Evolutionary conservation across 805 yeast genomes (phyloP).

Genomic region (Myxozyma mucilagina): DNA sequence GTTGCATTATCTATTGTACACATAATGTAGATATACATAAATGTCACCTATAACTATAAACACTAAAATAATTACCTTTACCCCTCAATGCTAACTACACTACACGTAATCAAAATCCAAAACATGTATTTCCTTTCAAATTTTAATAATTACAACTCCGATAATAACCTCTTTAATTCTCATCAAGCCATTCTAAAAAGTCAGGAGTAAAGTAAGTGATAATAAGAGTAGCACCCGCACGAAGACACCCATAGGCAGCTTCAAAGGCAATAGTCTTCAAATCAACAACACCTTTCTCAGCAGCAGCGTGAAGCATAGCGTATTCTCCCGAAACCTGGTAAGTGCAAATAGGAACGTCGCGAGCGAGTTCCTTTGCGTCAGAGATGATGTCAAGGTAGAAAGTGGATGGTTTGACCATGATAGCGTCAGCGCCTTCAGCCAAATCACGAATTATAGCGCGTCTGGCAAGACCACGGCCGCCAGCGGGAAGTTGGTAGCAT

Average conservation of each 20-base stretch:
- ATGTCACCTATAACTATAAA: not conserved
- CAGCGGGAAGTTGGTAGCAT: slow-evolving; percentile 89
- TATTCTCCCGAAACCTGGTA: slow-evolving; percentile 97
- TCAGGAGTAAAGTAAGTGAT: slow-evolving; percentile 95
- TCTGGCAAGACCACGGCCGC: slow-evolving; percentile 90
- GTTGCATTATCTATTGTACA: not conserved
- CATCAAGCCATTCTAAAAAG: slow-evolving; percentile 85
- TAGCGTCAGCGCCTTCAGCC: slow-evolving; percentile 91
- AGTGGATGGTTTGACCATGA: slow-evolving; percentile 94
- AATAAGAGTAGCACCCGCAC: slow-evolving; percentile 94
- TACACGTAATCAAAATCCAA: not conserved
- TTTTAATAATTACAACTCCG: not conserved
- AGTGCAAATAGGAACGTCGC: slow-evolving; percentile 85
- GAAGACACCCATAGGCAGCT: slow-evolving; percentile 82
- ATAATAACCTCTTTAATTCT: slow-evolving; percentile 11
- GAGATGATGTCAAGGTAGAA: slow-evolving; percentile 88
- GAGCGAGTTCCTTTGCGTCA: slow-evolving; percentile 81
- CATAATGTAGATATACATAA: not conserved
- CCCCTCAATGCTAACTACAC: not conserved
- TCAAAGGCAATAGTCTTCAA: slow-evolving; percentile 76
- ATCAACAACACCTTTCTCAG: slow-evolving; percentile 90
- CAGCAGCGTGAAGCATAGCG: slow-evolving; percentile 98
- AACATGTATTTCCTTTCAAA: not conserved
- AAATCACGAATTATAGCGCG: slow-evolving; percentile 86
- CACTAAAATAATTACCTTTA: too few relatives aligned